phyloP scores from a whole-genome alignment of 176 grass and related monocot species.

The Chrysopogon serrulatus region DNA sequence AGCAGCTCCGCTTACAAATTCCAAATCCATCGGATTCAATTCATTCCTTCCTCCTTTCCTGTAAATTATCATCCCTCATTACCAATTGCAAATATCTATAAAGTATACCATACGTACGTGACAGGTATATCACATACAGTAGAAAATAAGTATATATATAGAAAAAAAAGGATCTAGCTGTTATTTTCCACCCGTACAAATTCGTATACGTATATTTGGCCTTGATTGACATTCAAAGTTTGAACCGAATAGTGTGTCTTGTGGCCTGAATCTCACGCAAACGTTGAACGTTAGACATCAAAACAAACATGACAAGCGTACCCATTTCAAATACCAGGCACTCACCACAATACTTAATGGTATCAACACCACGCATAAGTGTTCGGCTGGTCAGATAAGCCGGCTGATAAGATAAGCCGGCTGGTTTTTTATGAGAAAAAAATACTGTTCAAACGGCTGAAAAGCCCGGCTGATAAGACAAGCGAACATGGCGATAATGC shows the following conservation, averaged over 20 bases:
- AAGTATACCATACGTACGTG: conserved; percentile 37
- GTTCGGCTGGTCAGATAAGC: too few species aligned
- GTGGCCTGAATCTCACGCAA: not conserved
- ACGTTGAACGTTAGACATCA: not conserved
- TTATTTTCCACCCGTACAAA: not conserved
- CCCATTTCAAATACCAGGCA: not conserved
- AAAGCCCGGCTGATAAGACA: too few species aligned
- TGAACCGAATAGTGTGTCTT: not conserved
- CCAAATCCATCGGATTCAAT: conserved; percentile 37
- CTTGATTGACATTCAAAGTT: not conserved
- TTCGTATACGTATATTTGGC: not conserved
- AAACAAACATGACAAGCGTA: not conserved
- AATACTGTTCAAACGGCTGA: too few species aligned
- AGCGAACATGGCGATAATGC: too few species aligned
- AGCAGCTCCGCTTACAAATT: conserved; percentile 1
- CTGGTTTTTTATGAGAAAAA: too few species aligned
- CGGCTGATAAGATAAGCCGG: too few species aligned
- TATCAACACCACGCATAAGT: not conserved
- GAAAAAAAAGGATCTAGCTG: not conserved
- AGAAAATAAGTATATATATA: not conserved
- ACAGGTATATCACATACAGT: conserved; percentile 6
- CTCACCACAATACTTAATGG: not conserved
- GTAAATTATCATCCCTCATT: conserved; percentile 39
- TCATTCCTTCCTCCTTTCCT: conserved; percentile 44
- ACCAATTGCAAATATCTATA: conserved; percentile 39